Percentiles rank a stretch among this genome's conserved stretches.
These are phyloP conservation scores for Saccharomyces pastorianus DNA, from an alignment of 1,139 yeast genomes.

Conservation along the genomic window DNA sequence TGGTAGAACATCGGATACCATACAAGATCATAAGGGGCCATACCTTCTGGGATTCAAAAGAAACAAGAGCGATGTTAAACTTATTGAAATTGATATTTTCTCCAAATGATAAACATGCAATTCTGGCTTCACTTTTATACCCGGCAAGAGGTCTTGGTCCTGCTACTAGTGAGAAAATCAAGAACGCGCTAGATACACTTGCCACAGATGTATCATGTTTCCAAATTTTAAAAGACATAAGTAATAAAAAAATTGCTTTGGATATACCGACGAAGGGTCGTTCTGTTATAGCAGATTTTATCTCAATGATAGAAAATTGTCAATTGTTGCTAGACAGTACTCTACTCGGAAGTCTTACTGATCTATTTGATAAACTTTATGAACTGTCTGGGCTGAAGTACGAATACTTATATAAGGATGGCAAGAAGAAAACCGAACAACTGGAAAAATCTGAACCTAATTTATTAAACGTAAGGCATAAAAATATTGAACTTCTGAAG, in stretches of 20 bases:
- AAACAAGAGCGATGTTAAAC: conserved; percentile 55
- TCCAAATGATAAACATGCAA: conserved; percentile 51
- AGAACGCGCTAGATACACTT: conserved; percentile 16
- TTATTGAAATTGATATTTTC: conserved; percentile 55
- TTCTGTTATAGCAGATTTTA: conserved; percentile 17
- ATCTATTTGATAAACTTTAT: conserved; percentile 27
- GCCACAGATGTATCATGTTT: conserved; percentile 14
- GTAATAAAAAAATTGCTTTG: conserved; percentile 10
- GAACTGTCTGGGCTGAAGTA: conserved; percentile 26
- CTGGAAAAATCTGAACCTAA: conserved; percentile 9
- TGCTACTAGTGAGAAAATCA: conserved; percentile 41
- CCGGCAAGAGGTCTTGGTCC: conserved; percentile 72
- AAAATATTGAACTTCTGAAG: conserved; percentile 41
- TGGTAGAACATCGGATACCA: conserved; percentile 50
- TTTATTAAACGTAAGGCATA: conserved; percentile 25
- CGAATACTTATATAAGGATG: conserved; percentile 22
- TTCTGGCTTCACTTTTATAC: conserved; percentile 46
- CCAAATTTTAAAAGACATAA: conserved; percentile 17
- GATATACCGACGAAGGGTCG: conserved; percentile 19
- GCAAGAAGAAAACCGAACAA: conserved; percentile 20
- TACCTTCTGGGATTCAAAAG: conserved; percentile 74
- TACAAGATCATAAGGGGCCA: conserved; percentile 61
- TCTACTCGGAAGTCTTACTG: conserved; percentile 16
- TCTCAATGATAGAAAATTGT: conserved; percentile 21
- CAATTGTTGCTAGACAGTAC: conserved; percentile 12